These are phyloP conservation scores for Alternaria solani DNA, from an alignment of 2,329 filamentous ascomycete genomes.

Conservation along the genomic window DNA sequence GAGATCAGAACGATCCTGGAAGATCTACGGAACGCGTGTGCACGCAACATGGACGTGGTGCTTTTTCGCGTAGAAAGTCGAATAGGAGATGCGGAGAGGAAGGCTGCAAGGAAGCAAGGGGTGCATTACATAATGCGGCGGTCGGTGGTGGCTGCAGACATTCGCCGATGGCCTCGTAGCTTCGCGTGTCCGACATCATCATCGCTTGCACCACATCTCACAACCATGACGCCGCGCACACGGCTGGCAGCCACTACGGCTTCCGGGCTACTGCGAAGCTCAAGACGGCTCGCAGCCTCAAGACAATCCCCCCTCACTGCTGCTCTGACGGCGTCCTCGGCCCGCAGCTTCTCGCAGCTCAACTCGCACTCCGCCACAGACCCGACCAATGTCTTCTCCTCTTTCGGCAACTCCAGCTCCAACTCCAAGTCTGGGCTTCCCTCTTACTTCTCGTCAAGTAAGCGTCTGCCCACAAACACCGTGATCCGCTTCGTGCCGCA, in stretches of 20 bases:
- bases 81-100: background rate
- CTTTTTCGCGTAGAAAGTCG: background rate
- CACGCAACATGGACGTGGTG: background rate
- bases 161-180: slow-evolving; percentile 26
- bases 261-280: slow-evolving; percentile 36
- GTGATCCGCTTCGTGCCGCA: slow-evolving; percentile 97
- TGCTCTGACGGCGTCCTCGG: slow-evolving; percentile 24
- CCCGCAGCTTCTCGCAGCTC: slow-evolving; percentile 45
- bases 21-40: no score
- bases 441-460: slow-evolving; percentile 78
- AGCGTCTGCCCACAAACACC: slow-evolving; percentile 85
- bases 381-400: slow-evolving; percentile 42
- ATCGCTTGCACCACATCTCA: slow-evolving; percentile 26
- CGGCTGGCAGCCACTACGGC: slow-evolving; percentile 43
- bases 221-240: slow-evolving; percentile 49
- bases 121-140: slow-evolving; percentile 28
- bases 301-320: slow-evolving; percentile 31
- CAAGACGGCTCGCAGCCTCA: slow-evolving; percentile 26
- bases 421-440: slow-evolving; percentile 58
- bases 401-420: slow-evolving; percentile 22
- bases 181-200: slow-evolving; percentile 31
- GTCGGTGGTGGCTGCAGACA: slow-evolving; percentile 22
- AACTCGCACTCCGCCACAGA: slow-evolving; percentile 37
- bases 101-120: background rate
- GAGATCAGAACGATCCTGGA: no score